Evolutionary conservation across 1,284 basidiomycete species (phyloP), one percentile per base, ranked within the genome.

Genomic region (Tylopilus sp.): DNA sequence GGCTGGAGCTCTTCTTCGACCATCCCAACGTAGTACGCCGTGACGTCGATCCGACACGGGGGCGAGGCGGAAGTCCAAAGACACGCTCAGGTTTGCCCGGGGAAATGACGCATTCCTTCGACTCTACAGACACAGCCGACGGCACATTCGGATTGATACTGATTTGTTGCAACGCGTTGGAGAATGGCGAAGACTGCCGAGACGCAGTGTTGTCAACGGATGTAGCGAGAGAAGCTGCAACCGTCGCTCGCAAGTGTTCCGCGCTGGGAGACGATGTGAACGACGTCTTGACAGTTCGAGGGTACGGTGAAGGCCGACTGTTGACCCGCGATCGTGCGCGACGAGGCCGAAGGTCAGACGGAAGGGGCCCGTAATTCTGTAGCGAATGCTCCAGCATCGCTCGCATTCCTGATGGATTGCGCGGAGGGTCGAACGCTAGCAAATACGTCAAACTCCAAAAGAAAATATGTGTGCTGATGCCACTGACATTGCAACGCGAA

Each of bases 291-390:
- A 72, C 63, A 5, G 73, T 63, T 29, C 82, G 77, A 26, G 86
- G 86, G 59, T 91, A 90, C 0, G 88, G 89, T 3, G 85, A 86
- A 0, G 85, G 75, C 24, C 88, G 76, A 36, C 88, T 90, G 22
- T 78, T 77, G 0, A 82, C 87, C 20, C 86, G 79, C 4, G 85
- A 85, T 36, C 86, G 80, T 40, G 78, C 69, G 28, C 84, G 81
- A 53, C 76, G 80, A 31, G 76, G 76, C 9, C 81, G 80, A 29
- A 89, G 75, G 49, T 89, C 86, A 0, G 81, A 82, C 0, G 89
- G 83, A 14, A 91, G 78, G 14, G 85, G 84, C 0, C 80, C 80
- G 51, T 81, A 91, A 50, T 75, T 85, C 67, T 86, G 77, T 43
- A 86, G 73, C 0, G 89, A 90, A 47, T 90, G 82, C 52, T 88